Evolutionary conservation across 2,329 filamentous ascomycete species (phyloP).

Genomic region (Drechslerella dactyloides): DNA sequence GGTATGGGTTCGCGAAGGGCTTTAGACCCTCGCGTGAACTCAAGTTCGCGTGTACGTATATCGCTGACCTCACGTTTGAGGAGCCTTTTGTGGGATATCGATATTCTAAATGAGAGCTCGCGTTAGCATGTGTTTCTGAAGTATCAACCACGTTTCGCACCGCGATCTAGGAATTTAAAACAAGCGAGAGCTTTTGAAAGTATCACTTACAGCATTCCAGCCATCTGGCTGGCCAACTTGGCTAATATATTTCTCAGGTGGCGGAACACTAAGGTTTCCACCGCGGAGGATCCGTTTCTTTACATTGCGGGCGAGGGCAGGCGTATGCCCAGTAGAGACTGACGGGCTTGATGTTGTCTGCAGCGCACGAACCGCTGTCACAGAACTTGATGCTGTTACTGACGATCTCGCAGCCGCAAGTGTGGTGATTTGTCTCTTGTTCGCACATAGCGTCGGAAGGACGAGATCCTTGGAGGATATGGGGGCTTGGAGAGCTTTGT

Average conservation of each 20-base stretch:
- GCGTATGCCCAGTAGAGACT: conserved; percentile 6
- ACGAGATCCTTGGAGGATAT: too few species aligned
- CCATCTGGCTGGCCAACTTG: neutral
- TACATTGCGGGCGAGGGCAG: neutral
- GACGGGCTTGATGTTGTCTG: neutral
- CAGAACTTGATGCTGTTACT: neutral
- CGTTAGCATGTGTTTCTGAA: too few species aligned
- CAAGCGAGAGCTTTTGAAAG: neutral
- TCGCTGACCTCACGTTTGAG: too few species aligned
- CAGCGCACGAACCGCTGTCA: neutral
- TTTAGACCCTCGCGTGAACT: too few species aligned
- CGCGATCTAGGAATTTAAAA: too few species aligned
- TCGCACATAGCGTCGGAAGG: conserved; percentile 3
- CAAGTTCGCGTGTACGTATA: too few species aligned
- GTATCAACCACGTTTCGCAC: too few species aligned
- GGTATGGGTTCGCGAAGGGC: too few species aligned
- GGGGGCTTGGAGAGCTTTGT: too few species aligned
- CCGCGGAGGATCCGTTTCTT: neutral
- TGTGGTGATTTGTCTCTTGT: conserved; percentile 1
- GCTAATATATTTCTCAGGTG: neutral
- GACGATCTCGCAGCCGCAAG: conserved; percentile 9
- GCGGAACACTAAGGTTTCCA: neutral
- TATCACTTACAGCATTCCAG: neutral
- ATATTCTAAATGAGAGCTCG: too few species aligned
- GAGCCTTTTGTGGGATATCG: too few species aligned